Base-by-base conservation (phyloP, 371 early-diverging fungal genomes). In the Dichotomocladium elegans region DNA sequence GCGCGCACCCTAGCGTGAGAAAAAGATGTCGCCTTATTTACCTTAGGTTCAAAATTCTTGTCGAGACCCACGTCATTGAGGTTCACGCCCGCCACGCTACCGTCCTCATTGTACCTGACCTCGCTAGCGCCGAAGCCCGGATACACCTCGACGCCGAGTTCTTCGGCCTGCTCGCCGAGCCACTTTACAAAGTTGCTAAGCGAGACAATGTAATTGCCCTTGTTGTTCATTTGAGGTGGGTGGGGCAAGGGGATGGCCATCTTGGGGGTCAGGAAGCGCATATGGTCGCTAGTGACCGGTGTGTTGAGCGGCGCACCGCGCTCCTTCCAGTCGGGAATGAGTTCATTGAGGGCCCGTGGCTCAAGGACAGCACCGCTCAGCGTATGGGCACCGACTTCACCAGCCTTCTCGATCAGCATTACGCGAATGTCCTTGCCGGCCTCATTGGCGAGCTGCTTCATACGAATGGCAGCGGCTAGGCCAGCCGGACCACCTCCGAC, bases 271-370 rank as follows among this genome's bases (percentile, higher is more conserved):
- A 98, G 66, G 47, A 90, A 84, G 51, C 80, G 78, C 91, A 98
- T 93, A 2, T 85, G 74, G 71, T 98, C 99, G 26, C 85, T 75
- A 5, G 80, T 66, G 3, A 91, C 99, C 4, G 94, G 95, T 50
- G 88, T 88, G 70, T 90, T 86, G 30, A 98, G 73, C 14, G 99
- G 99, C 0, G 94, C 93, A 9, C 94, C 95, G 57, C 79, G 88
- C 54, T 94, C 96, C 70, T 93, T 93, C 98, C 98, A 98, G 66
- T 97, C 93, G 17, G 99, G 99, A 35, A 98, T 89, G 55, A 98
- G 79, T 70, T 98, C 97, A 55, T 95, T 74, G 58, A 98, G 66
- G 0, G 99, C 94, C 15, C 91, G 81, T 1, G 96, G 89, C 61
- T 98, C 99, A 29, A 98, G 62, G 27, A 98, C 97, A 26, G 95